Percentiles rank a stretch among this genome's conserved stretches.
These are phyloP conservation scores for Mycena galericulata DNA, from an alignment of 768 basidiomycete species.

Conservation along the genomic window DNA sequence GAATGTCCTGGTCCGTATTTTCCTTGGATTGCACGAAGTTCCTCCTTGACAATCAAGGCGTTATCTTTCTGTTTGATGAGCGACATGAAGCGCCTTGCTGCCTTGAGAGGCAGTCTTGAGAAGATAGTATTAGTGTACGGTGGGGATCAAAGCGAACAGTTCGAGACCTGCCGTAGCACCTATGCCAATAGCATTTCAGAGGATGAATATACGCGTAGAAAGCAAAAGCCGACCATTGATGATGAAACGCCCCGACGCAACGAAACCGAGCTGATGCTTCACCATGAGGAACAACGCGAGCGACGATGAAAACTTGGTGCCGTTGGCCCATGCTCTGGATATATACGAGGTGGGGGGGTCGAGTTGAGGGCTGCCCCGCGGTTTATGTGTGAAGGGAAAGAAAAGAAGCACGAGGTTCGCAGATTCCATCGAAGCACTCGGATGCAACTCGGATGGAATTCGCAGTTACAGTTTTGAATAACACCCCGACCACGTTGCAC, in stretches of 20 bases:
- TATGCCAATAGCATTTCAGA: background rate
- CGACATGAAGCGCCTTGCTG: constrained; percentile 47
- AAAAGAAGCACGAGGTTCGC: too few species aligned
- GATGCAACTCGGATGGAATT: too few species aligned
- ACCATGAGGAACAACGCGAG: constrained; percentile 45
- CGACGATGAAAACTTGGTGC: constrained; percentile 56
- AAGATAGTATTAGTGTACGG: background rate
- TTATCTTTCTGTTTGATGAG: constrained; percentile 51
- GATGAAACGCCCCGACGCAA: constrained; percentile 54
- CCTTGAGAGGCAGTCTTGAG: constrained; percentile 44
- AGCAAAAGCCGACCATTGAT: constrained; percentile 51
- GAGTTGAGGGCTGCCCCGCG: too few species aligned
- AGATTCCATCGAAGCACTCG: too few species aligned
- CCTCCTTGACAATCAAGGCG: constrained; percentile 49
- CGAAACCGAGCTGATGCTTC: constrained; percentile 45
- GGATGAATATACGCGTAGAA: too few species aligned
- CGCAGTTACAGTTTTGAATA: too few species aligned
- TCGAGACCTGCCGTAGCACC: constrained; percentile 30
- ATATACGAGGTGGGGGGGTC: too few species aligned
- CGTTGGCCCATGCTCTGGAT: constrained; percentile 49
- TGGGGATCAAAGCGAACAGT: background rate
- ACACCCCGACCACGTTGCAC: too few species aligned
- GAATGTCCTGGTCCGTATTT: constrained; percentile 39
- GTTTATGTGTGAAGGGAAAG: too few species aligned
- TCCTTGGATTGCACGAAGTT: constrained; percentile 47